A percentile compares a stretch with the other conserved stretches of the same genome.
phyloP scores from a whole-genome alignment of 768 basidiomycete genomes.

The Cantharellus cinnabarinus region DNA sequence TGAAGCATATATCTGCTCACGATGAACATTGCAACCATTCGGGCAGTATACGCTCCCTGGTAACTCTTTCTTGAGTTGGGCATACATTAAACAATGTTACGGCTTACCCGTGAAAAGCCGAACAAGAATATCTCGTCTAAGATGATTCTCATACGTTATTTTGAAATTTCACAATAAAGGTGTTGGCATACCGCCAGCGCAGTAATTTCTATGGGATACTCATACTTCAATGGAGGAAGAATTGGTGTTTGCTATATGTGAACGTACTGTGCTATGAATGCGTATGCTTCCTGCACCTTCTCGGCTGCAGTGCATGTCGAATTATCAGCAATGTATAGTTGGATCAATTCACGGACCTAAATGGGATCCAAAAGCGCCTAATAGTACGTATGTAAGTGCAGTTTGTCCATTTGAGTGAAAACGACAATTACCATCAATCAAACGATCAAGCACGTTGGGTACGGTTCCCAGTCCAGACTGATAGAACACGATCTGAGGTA shows the following conservation, averaged over 20 bases:
- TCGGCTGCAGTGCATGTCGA: conserved; percentile 23
- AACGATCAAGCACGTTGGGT: conserved; percentile 33
- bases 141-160: not conserved
- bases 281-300: conserved; percentile 61
- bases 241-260: conserved; percentile 2
- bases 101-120: not conserved
- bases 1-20: not conserved
- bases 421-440: conserved; percentile 30
- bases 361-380: conserved; percentile 43
- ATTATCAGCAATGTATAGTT: not conserved
- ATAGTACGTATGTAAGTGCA: not conserved
- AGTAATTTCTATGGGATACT: not conserved
- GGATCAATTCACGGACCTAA: conserved; percentile 24
- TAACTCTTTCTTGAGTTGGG: not conserved
- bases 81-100: not conserved
- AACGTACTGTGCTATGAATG: conserved; percentile 58
- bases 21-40: conserved; percentile 1
- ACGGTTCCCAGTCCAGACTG: conserved; percentile 42
- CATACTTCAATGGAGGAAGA: not conserved
- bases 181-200: not conserved
- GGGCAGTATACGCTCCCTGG: conserved; percentile 4
- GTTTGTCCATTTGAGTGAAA: not conserved
- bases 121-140: not conserved
- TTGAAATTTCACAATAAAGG: not conserved
- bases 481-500: conserved; percentile 31